Evolutionary conservation across 228 moss, liverwort and hornwort genomes (phyloP).

Genomic region (Sphagnum fallax): DNA sequence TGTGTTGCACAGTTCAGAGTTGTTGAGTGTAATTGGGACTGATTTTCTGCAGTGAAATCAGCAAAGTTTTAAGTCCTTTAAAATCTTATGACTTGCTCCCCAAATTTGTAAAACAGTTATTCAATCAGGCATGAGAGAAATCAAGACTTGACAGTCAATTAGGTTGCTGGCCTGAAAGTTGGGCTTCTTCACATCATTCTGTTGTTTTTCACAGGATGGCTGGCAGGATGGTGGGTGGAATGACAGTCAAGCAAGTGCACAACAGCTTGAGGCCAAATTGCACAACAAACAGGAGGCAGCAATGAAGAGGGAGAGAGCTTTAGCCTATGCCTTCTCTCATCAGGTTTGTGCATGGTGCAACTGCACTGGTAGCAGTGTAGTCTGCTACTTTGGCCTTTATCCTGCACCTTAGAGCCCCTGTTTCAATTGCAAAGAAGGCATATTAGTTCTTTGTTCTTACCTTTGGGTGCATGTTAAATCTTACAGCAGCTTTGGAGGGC

Average conservation of each 20-base stretch:
- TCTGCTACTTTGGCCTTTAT: no score
- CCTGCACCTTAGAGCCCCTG: no score
- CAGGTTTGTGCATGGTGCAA: constrained; percentile 36
- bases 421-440: no score
- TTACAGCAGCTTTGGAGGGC: constrained; percentile 65
- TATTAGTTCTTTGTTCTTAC: no score
- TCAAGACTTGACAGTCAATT: no score
- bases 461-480: no score
- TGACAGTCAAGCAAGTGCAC: constrained; percentile 66
- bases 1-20: not conserved
- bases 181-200: not conserved
- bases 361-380: no score
- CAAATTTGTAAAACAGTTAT: no score
- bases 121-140: no score
- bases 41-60: not conserved
- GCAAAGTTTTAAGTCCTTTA: not conserved
- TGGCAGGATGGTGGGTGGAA: constrained; percentile 74
- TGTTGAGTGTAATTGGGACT: not conserved
- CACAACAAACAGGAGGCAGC: constrained; percentile 82
- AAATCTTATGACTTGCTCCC: not conserved
- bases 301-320: constrained; percentile 83
- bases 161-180: no score
- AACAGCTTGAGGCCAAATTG: constrained; percentile 79
- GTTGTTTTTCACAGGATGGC: constrained; percentile 3
- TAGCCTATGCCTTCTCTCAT: constrained; percentile 95